These are phyloP conservation scores for Cardamine occulta DNA, from an alignment of 345 rosid genomes.

Conservation along the genomic window DNA sequence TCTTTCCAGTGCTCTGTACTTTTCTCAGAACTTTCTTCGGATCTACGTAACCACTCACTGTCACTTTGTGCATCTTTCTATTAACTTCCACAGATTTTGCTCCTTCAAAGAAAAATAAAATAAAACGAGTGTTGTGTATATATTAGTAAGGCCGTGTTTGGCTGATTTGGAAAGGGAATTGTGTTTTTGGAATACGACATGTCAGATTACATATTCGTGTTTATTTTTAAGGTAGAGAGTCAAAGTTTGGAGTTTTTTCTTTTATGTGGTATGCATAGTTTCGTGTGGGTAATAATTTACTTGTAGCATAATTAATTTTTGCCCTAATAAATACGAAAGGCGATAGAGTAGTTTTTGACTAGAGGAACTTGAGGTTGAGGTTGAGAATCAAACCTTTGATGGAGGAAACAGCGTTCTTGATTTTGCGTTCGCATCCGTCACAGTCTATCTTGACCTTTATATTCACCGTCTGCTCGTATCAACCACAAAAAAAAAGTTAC, in stretches of 20 bases:
- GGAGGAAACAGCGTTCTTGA: conserved; percentile 54
- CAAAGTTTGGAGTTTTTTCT: neutral
- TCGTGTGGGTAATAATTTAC: conserved; percentile 32
- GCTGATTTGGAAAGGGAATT: conserved; percentile 14
- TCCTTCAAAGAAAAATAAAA: conserved; percentile 17
- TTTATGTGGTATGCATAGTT: conserved; percentile 17
- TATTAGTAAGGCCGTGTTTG: conserved; percentile 25
- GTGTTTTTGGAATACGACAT: neutral
- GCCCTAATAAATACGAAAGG: conserved; percentile 7
- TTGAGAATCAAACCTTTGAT: conserved; percentile 46
- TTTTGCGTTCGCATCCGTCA: conserved; percentile 59
- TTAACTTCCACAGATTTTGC: conserved; percentile 45
- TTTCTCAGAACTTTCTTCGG: conserved; percentile 40
- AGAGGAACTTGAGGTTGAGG: neutral
- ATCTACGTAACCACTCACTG: conserved; percentile 46
- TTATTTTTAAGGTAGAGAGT: conserved; percentile 4
- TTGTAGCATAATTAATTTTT: neutral
- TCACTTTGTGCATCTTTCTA: conserved; percentile 43
- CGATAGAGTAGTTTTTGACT: neutral
- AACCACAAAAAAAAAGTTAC: neutral
- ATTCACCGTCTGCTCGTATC: conserved; percentile 46
- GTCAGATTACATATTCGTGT: neutral
- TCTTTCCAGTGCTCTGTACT: conserved; percentile 42
- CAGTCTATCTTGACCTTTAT: conserved; percentile 58
- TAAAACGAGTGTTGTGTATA: neutral